Conservation (phyloP, 495 filamentous ascomycete species). For the Rostrohypoxylon terebratum region DNA sequence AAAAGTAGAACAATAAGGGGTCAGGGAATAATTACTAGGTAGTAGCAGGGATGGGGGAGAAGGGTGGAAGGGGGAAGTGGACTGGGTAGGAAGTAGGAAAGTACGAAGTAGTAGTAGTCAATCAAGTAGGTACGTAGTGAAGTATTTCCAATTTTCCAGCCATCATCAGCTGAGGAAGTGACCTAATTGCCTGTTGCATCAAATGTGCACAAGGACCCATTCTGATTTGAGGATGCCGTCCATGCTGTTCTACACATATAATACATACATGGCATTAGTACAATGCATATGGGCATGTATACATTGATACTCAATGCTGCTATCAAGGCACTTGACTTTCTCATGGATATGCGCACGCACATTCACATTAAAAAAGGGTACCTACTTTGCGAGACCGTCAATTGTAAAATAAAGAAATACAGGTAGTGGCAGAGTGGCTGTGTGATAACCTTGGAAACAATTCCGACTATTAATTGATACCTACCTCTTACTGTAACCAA, state of each 20-base stretch:
- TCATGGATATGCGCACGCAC: too few species aligned
- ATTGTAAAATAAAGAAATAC: background rate
- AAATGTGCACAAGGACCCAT: slow-evolving; percentile 25
- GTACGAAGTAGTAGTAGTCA: too few species aligned
- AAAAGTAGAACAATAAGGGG: slow-evolving; percentile 45
- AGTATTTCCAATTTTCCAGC: background rate
- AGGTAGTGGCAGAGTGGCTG: too few species aligned
- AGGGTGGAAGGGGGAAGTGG: slow-evolving; percentile 6
- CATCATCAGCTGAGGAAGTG: slow-evolving; percentile 37
- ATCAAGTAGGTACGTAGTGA: too few species aligned
- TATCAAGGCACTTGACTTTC: too few species aligned
- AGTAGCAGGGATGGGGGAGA: slow-evolving; percentile 22
- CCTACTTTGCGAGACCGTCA: background rate
- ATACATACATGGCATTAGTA: too few species aligned
- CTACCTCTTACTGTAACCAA: background rate
- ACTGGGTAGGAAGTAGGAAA: background rate
- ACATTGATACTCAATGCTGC: too few species aligned
- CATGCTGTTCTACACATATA: slow-evolving; percentile 26
- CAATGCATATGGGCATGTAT: too few species aligned
- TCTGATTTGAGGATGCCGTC: slow-evolving; percentile 18
- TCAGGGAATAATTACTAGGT: slow-evolving; percentile 34
- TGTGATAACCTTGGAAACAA: slow-evolving; percentile 19
- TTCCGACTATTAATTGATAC: background rate
- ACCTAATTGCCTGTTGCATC: slow-evolving; percentile 20
- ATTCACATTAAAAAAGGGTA: background rate